phyloP scores from a whole-genome alignment of 768 basidiomycete genomes.

The Solioccasus polychromus region DNA sequence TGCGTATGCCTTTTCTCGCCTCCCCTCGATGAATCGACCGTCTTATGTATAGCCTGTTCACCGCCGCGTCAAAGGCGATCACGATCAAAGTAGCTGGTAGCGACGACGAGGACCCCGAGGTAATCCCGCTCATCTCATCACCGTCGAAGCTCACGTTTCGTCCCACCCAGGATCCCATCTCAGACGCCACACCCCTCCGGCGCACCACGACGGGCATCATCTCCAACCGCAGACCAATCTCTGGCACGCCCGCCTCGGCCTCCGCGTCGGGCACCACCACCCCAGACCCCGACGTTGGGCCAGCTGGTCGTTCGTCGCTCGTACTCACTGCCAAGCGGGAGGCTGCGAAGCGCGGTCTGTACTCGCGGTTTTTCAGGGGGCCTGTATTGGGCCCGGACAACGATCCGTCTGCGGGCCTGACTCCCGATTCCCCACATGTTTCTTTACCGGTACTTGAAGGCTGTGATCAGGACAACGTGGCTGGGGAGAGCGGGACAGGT shows the following conservation, averaged over 20 bases:
- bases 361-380: slow-evolving; percentile 80
- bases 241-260: slow-evolving; percentile 49
- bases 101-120: slow-evolving; percentile 37
- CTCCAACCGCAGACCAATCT: slow-evolving; percentile 61
- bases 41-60: slow-evolving; percentile 48
- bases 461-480: not conserved
- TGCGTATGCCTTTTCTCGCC: slow-evolving; percentile 39
- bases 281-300: slow-evolving; percentile 26
- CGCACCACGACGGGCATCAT: slow-evolving; percentile 75
- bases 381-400: slow-evolving; percentile 56
- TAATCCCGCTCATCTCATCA: not conserved
- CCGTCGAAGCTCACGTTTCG: not conserved
- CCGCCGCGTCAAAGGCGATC: slow-evolving; percentile 80
- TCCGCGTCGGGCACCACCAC: slow-evolving; percentile 44
- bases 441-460: not conserved
- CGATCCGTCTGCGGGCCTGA: not conserved
- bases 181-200: slow-evolving; percentile 33
- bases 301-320: slow-evolving; percentile 41
- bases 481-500: not conserved
- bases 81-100: slow-evolving; percentile 63
- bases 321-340: slow-evolving; percentile 71
- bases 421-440: not conserved
- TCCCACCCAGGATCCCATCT: slow-evolving; percentile 11
- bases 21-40: not conserved
- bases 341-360: slow-evolving; percentile 71